phyloP scores from a whole-genome alignment of 73 alveolate species.

The Tetrahymena borealis region DNA sequence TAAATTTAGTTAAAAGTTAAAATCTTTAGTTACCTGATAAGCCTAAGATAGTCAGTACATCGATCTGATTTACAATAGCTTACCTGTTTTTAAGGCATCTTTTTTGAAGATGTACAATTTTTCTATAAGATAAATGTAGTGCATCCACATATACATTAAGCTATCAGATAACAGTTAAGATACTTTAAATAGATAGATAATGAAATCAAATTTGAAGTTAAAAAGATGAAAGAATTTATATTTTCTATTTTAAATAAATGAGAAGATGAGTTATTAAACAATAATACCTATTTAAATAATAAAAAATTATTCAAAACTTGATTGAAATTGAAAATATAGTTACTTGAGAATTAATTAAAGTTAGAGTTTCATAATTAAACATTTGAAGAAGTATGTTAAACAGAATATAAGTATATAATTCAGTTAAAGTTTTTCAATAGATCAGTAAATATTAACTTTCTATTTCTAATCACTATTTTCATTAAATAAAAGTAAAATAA shows the following conservation, averaged over 20 bases:
- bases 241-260: constrained; percentile 10
- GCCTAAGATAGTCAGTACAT: constrained; percentile 59
- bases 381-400: constrained; percentile 63
- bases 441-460: background rate
- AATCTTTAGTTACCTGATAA: constrained; percentile 23
- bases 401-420: constrained; percentile 69
- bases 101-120: constrained; percentile 52
- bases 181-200: constrained; percentile 25
- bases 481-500: too few species aligned
- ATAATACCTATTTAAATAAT: constrained; percentile 9
- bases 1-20: background rate
- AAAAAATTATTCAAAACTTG: background rate
- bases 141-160: constrained; percentile 72
- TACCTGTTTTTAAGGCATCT: constrained; percentile 43
- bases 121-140: constrained; percentile 51
- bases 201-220: background rate
- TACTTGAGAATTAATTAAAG: constrained; percentile 50
- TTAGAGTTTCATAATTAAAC: constrained; percentile 86
- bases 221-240: background rate
- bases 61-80: constrained; percentile 82
- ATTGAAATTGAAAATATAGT: constrained; percentile 37
- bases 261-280: constrained; percentile 13
- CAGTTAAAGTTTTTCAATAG: constrained; percentile 44
- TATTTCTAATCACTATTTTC: too few species aligned
- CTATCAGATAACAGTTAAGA: constrained; percentile 58